Evolutionary conservation across 176 grass and related monocot genomes (phyloP).

Genomic region (Secale cereale): DNA sequence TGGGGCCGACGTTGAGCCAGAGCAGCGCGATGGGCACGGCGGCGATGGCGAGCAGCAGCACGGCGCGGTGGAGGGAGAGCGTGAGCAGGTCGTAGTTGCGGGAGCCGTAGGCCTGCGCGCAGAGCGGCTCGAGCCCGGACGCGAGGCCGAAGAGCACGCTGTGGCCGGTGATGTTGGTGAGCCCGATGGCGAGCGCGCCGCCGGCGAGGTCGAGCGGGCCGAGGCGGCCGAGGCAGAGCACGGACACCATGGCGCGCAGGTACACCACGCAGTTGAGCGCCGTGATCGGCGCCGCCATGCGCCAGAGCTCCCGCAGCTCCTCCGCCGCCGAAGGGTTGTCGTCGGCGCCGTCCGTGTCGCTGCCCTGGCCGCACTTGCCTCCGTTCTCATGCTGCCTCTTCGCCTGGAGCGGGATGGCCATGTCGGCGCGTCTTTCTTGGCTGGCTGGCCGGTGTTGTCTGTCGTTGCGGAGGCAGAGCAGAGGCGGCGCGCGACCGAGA

Average conservation of each 20-base stretch:
- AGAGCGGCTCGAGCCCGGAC: slow-evolving; percentile 82
- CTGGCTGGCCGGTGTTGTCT: not conserved
- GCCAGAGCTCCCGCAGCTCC: slow-evolving; percentile 71
- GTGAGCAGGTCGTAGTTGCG: slow-evolving; percentile 76
- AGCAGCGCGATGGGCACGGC: slow-evolving; percentile 78
- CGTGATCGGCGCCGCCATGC: slow-evolving; percentile 78
- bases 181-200: slow-evolving; percentile 90
- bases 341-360: not conserved
- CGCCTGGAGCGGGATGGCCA: slow-evolving; percentile 36
- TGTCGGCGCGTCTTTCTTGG: not conserved
- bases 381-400: not conserved
- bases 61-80: slow-evolving; percentile 78
- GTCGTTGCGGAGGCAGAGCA: not conserved
- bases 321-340: slow-evolving; percentile 28
- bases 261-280: slow-evolving; percentile 91
- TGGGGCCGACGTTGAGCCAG: slow-evolving; percentile 77
- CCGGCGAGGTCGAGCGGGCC: slow-evolving; percentile 86
- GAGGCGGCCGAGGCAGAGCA: slow-evolving; percentile 81
- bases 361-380: not conserved
- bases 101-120: slow-evolving; percentile 83
- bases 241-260: slow-evolving; percentile 92
- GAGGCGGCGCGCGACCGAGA: not conserved
- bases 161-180: slow-evolving; percentile 97
- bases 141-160: slow-evolving; percentile 92
- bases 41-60: slow-evolving; percentile 69